Evolutionary conservation across 108 stramenopile genomes (phyloP), one percentile per base, ranked within the genome.

Genomic region (Ochromonas danica): DNA sequence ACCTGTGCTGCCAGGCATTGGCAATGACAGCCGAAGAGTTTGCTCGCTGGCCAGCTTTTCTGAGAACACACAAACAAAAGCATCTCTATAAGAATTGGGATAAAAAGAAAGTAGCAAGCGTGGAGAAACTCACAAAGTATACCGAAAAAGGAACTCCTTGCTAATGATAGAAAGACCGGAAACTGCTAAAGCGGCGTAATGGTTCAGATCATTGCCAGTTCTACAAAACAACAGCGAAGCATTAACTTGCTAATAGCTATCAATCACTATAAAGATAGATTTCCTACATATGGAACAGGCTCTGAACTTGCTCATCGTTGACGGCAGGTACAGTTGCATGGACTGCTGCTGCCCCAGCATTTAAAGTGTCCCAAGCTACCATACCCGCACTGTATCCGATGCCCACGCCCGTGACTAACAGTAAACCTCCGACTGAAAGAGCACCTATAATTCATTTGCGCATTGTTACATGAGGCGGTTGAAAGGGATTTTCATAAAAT

Each of bases 1-100:
- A 51, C 45, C 72, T 6, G 25, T 75, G 72, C 43, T 75, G 72
- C 72, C 72, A 75, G 17, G 72, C 72, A 75, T 75, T 75, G 40
- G 72, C 72, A 33, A 75, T 33, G 36, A 75, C 72, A 38, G 31
- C 72, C 6, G 72, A 39, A 60, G 10, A 14, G 40, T 75, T 75
- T 36, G 63, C 63, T 36, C 25, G 27, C 17, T 67, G 17, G 6
- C 63, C 63, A 33, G 63, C 63, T 6, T 36, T 31, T 36, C 63
- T 67, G 22, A 70, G 22, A 22, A 14, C 6, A 6, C 6, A 31
- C 17, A 67, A 35, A 31, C 31, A 25, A 67, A 3, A 36, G 17
- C 31, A 36, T 14, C 25, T 28, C 17, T 28, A 67, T 67, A 10
- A 33, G 31, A 67, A 57, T 17, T 22, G 22, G 17, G 22, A 10